Base-by-base conservation (phyloP, 2,329 filamentous ascomycete genomes). In the Clonostachys byssicola region DNA sequence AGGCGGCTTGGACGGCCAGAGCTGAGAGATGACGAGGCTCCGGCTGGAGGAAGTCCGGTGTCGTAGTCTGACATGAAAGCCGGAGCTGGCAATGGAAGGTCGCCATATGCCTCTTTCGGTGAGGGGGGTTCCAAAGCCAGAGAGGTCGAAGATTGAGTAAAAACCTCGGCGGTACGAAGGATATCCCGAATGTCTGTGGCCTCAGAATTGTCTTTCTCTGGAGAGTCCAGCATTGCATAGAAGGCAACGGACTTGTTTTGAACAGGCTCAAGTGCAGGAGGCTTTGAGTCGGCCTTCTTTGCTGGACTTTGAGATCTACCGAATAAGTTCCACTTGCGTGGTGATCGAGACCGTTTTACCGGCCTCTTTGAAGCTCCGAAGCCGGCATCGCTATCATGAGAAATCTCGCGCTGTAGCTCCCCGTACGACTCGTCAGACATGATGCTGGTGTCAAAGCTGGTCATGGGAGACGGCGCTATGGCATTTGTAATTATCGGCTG, bases 301-400 rank as follows among this genome's bases (percentile, higher is more conserved):
- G 16, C 20, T n/a, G 71, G 66, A 35, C 62, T 72, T 33, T 80
- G 75, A 0, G 77, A 77, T 42, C 80, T 72, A 43, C 80, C 73
- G 53, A 86, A 85, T 12, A 85, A 60, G 52, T 83, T 85, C 82
- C 82, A 86, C 54, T 77, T 83, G 8, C 77, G 73, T 20, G 80
- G 80, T 23, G 78, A 80, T 40, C 71, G 75, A 2, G 73, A 60
- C 46, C 72, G 71, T 59, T 82, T 84, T 18, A 72, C 70, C 18
- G 81, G 61, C 59, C 83, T 85, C 61, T 75, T 83, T 0, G 77
- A 66, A 1, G 57, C 60, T 17, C 58, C 53, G 18, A 51, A 61
- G 3, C 59, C 54, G 12, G 59, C 49, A 41, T 49, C 53, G 7
- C 60, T 58, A 5, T 65, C 64, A 9, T 57, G 62, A 7, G 62